Evolutionary conservation across 108 stramenopile species (phyloP), one percentile per base, ranked within the genome.

Genomic region (Chaetoceros tenuissimus): DNA sequence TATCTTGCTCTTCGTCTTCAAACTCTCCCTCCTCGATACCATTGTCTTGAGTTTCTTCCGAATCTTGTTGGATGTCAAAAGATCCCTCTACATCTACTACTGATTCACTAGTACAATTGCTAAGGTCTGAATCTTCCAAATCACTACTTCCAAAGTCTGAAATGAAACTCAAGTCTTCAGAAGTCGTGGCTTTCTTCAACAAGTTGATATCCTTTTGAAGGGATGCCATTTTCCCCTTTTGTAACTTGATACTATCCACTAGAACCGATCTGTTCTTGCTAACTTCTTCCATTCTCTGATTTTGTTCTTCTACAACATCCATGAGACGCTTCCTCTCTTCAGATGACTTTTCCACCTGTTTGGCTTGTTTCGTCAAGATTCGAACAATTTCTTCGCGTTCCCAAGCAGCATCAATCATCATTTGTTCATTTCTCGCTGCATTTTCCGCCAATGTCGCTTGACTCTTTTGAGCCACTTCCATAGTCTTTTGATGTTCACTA

Each of bases 381-480:
- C 64, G 59, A 21, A 69, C 66, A 53, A 82, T 79, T 31, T 78
- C 57, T 21, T 77, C 76, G 24, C 81, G 79, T 43, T 82, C 79
- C 49, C 61, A 60, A 27, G 71, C 74, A 25, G 77, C 71, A 45
- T 78, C 62, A 30, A 75, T 69, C 2, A 83, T 26, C 28, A 78
- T 2, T 18, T 48, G 40, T 28, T 78, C 71, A 27, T 85, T 83
- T 22, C 67, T 49, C 8, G 66, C 40, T 18, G 81, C 79, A 28
- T 81, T 68, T 3, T 59, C 47, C 24, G 82, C 65, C 51, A 85
- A 78, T 23, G 60, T 31, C 1, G 63, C 73, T 51, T 89, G 81
- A 1, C 63, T 56, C 43, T 73, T 60, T 51, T 67, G 30, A 10
- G 71, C 73, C 16, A 47, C 30, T 23, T 58, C 59, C 67, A 85